These are phyloP conservation scores for Delonix regia DNA, from an alignment of 306 rosid genomes.

Conservation along the genomic window DNA sequence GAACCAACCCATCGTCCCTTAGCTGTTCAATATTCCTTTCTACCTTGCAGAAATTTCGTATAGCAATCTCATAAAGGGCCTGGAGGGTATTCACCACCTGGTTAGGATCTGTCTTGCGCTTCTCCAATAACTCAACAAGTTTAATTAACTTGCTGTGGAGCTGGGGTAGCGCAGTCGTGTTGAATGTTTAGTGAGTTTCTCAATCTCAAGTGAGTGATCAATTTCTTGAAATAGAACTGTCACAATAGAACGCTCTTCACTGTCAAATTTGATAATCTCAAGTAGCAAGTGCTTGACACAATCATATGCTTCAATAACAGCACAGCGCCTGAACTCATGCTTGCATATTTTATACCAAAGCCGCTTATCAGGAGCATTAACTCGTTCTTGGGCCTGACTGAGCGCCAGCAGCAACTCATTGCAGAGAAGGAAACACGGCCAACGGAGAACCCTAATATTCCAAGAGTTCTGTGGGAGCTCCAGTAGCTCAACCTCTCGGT, in stretches of 20 bases:
- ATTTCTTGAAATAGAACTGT: slow-evolving; percentile 82
- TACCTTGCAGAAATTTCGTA: slow-evolving; percentile 79
- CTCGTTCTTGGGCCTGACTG: slow-evolving; percentile 89
- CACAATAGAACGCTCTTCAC: slow-evolving; percentile 88
- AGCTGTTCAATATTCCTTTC: slow-evolving; percentile 65
- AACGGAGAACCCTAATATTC: slow-evolving; percentile 89
- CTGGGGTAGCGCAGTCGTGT: slow-evolving; percentile 76
- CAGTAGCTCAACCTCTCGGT: slow-evolving; percentile 80
- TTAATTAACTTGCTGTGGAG: slow-evolving; percentile 77
- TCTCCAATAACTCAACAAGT: slow-evolving; percentile 71
- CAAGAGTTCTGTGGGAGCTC: slow-evolving; percentile 90
- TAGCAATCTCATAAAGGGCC: slow-evolving; percentile 89
- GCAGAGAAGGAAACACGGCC: slow-evolving; percentile 98
- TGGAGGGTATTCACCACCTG: slow-evolving; percentile 81
- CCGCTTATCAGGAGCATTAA: slow-evolving; percentile 78
- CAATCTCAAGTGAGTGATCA: slow-evolving; percentile 79
- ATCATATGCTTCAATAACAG: slow-evolving; percentile 86
- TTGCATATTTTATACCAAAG: slow-evolving; percentile 83
- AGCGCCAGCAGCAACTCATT: slow-evolving; percentile 92
- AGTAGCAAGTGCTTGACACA: slow-evolving; percentile 74
- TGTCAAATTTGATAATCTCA: slow-evolving; percentile 59
- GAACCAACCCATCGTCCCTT: slow-evolving; percentile 82
- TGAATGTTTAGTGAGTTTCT: slow-evolving; percentile 79
- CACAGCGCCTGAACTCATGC: slow-evolving; percentile 90
- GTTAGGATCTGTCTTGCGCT: slow-evolving; percentile 58